A percentile compares a stretch with the other conserved stretches of the same genome.
phyloP scores from a whole-genome alignment of 441 rosid genomes.

The Gossypium gossypioides region DNA sequence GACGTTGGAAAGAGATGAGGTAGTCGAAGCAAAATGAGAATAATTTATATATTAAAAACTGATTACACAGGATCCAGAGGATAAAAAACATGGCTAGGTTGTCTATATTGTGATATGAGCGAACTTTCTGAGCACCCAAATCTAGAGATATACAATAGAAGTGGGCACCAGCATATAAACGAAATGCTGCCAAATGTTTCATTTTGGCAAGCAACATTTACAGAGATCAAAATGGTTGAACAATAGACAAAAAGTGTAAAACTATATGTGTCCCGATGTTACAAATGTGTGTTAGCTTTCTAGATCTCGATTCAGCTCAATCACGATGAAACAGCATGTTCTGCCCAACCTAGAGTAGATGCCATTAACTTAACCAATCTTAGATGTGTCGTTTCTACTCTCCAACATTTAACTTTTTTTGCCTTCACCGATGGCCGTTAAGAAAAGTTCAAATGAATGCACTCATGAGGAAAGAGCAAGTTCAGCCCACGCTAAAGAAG shows the following conservation, averaged over 20 bases:
- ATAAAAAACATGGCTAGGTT: too few relatives aligned
- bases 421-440: not conserved
- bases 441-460: not conserved
- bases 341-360: not conserved
- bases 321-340: not conserved
- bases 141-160: not conserved
- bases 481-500: slow-evolving; percentile 98
- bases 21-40: too few relatives aligned
- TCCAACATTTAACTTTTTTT: not conserved
- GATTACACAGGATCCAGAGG: not conserved
- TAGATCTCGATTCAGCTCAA: not conserved
- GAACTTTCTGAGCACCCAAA: not conserved
- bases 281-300: not conserved
- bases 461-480: slow-evolving; percentile 64
- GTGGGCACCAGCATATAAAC: not conserved
- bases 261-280: not conserved
- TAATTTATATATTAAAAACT: not conserved
- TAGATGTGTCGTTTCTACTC: not conserved
- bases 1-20: too few relatives aligned
- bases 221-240: not conserved
- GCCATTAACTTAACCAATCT: not conserved
- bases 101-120: not conserved
- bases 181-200: not conserved
- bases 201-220: not conserved
- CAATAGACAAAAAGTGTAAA: not conserved